Base-by-base conservation (phyloP, 352 stramenopile genomes). In the Globisporangium spiculum region DNA sequence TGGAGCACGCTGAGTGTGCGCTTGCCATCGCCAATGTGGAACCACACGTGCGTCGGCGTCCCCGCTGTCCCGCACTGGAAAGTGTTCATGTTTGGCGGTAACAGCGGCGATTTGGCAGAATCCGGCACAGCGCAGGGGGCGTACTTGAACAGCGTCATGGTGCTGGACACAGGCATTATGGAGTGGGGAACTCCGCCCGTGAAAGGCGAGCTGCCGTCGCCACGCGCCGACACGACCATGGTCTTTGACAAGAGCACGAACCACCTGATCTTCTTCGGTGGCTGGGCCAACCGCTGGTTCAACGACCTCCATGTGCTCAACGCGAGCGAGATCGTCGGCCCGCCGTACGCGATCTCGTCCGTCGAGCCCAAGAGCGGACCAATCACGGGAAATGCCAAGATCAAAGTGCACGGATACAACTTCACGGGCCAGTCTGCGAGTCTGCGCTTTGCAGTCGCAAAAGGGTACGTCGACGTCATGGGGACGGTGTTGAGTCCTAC, bases 41-140 rank as follows among this genome's bases (percentile, higher is more conserved):
- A 98, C 71, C 96, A 98, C 78, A 89, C 94, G 20, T 97, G 95
- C 44, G 87, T 98, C 12, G 93, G 88, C 48, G 94, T 99, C 9
- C 84, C 86, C 22, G 96, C 97, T 34, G 97, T 99, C n/a, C 97
- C 97, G 3, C 76, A 98, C 76, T 99, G 96, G 95, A 99, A 99
- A 73, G 82, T 99, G 2, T 99, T 99, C 69, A 84, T 99, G 63
- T 99, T 99, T 77, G 97, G 97, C 60, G 97, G 97, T 41, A 98
- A 98, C 75, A 98, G 90, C 53, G 96, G 97, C 12, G 93, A 99
- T 71, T 73, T 99, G 3, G 81, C 86, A 7, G 89, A 97, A 55
- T 88, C 92, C 0, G 78, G 81, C 14, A 93, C 91, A 1, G 89
- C 90, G 0, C 92, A 96, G 77, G 94, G 93, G 14, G 86, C 84